Percentiles rank a stretch among this genome's conserved stretches.
Conservation (phyloP, 1,139 yeast species). For the Nakaseomyces glabratus region DNA sequence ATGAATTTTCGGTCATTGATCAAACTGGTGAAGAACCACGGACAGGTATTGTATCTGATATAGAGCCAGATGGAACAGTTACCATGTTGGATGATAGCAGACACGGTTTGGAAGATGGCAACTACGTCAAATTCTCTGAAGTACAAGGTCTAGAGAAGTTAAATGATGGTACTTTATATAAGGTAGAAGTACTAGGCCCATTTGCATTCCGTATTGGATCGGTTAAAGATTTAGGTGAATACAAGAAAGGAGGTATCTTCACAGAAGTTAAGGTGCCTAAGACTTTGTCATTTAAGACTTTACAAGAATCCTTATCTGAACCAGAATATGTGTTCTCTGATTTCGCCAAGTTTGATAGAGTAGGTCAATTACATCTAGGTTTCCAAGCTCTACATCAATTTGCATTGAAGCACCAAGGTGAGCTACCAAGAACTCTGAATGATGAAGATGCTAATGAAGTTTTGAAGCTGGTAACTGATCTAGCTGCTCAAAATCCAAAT, state of each 20-base stretch:
- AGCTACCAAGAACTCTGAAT: conserved; percentile 69
- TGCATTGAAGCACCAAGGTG: conserved; percentile 49
- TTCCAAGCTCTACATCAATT: conserved; percentile 84
- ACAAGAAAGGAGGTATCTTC: conserved; percentile 78
- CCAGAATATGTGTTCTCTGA: conserved; percentile 82
- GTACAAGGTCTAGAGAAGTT: conserved; percentile 58
- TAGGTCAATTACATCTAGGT: conserved; percentile 81
- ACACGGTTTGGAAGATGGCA: conserved; percentile 91
- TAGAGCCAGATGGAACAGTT: conserved; percentile 83
- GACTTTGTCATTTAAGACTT: conserved; percentile 51
- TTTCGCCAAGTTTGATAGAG: conserved; percentile 88
- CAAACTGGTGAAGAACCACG: conserved; percentile 89
- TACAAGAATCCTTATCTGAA: conserved; percentile 52
- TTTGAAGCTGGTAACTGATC: conserved; percentile 48
- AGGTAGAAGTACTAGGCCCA: conserved; percentile 85
- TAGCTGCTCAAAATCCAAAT: conserved; percentile 50
- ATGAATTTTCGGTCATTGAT: conserved; percentile 68
- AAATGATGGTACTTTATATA: conserved; percentile 63
- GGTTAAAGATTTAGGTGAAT: conserved; percentile 48
- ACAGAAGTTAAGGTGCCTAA: conserved; percentile 85
- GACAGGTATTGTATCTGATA: conserved; percentile 78
- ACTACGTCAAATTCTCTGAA: conserved; percentile 80
- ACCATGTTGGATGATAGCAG: conserved; percentile 86
- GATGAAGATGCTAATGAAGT: conserved; percentile 67
- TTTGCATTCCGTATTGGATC: conserved; percentile 72